Percentiles rank a stretch among this genome's conserved stretches.
Evolutionary conservation across 2,329 filamentous ascomycete species (phyloP).

Genomic region (Tolypocladium pustulatum): DNA sequence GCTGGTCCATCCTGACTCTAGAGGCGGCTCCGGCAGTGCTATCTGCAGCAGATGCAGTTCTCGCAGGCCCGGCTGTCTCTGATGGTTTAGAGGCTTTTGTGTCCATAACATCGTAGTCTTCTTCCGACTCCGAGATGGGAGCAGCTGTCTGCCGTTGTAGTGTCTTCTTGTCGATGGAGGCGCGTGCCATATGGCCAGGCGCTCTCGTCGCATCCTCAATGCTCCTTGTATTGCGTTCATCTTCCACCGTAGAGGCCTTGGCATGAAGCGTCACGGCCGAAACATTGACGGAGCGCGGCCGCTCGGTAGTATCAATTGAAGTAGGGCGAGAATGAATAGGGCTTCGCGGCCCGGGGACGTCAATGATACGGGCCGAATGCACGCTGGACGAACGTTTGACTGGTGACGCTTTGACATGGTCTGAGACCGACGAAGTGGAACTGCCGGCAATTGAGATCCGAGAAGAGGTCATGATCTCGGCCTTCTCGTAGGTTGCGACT

Average conservation of each 20-base stretch:
- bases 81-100: background rate
- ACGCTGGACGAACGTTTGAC: conserved; percentile 34
- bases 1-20: background rate
- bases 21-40: background rate
- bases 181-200: conserved; percentile 8
- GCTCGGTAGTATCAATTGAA: conserved; percentile 34
- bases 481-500: conserved; percentile 41
- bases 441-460: conserved; percentile 44
- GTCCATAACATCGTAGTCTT: conserved; percentile 11
- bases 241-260: conserved; percentile 23
- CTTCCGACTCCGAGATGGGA: conserved; percentile 35
- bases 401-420: conserved; percentile 28
- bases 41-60: background rate
- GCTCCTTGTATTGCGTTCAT: conserved; percentile 21
- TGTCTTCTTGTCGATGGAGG: conserved; percentile 18
- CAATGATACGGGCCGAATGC: conserved; percentile 47
- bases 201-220: conserved; percentile 1
- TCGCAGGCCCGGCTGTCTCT: background rate
- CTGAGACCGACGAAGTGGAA: conserved; percentile 37
- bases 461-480: conserved; percentile 45
- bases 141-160: conserved; percentile 15
- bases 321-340: conserved; percentile 37
- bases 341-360: conserved; percentile 42
- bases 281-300: conserved; percentile 28
- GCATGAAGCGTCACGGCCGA: conserved; percentile 29